These are phyloP conservation scores for Cadophora sp. DNA, from an alignment of 2,329 filamentous ascomycete genomes.

Conservation along the genomic window DNA sequence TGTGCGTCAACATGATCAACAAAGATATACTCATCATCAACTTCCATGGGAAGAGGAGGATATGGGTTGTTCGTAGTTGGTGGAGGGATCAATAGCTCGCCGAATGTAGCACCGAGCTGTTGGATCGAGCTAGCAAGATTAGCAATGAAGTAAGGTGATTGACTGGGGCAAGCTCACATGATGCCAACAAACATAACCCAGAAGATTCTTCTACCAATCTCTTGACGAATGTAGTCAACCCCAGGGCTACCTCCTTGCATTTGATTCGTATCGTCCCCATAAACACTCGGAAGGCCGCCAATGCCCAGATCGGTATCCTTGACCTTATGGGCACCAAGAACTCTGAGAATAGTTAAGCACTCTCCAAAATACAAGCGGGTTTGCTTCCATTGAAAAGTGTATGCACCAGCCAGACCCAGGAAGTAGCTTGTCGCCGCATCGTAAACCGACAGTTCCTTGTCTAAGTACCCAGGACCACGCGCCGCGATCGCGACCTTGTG, in stretches of 20 bases:
- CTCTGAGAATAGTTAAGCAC: slow-evolving; percentile 70
- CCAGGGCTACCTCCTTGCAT: slow-evolving; percentile 26
- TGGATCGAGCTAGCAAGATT: slow-evolving; percentile 67
- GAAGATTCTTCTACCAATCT: slow-evolving; percentile 80
- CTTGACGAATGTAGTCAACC: slow-evolving; percentile 73
- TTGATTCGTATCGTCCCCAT: slow-evolving; percentile 31
- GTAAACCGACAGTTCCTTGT: slow-evolving; percentile 61
- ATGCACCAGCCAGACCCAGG: slow-evolving; percentile 68
- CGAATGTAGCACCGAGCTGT: slow-evolving; percentile 75
- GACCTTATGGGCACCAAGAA: slow-evolving; percentile 68
- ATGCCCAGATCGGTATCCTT: slow-evolving; percentile 48
- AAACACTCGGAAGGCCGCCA: slow-evolving; percentile 33
- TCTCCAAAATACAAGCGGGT: slow-evolving; percentile 77
- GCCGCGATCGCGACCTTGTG: slow-evolving; percentile 72
- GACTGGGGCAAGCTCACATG: slow-evolving; percentile 53
- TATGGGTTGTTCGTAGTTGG: slow-evolving; percentile 78
- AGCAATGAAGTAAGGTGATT: slow-evolving; percentile 27
- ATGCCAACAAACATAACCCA: slow-evolving; percentile 82
- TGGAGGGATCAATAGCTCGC: slow-evolving; percentile 77
- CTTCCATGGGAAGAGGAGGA: slow-evolving; percentile 79
- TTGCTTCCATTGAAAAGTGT: slow-evolving; percentile 72
- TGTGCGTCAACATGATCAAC: slow-evolving; percentile 74
- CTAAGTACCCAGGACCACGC: slow-evolving; percentile 64
- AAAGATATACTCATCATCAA: slow-evolving; percentile 84
- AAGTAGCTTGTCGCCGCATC: slow-evolving; percentile 80